phyloP scores from a whole-genome alignment of 2,329 filamentous ascomycete genomes.

The Colletotrichum cuscutae region DNA sequence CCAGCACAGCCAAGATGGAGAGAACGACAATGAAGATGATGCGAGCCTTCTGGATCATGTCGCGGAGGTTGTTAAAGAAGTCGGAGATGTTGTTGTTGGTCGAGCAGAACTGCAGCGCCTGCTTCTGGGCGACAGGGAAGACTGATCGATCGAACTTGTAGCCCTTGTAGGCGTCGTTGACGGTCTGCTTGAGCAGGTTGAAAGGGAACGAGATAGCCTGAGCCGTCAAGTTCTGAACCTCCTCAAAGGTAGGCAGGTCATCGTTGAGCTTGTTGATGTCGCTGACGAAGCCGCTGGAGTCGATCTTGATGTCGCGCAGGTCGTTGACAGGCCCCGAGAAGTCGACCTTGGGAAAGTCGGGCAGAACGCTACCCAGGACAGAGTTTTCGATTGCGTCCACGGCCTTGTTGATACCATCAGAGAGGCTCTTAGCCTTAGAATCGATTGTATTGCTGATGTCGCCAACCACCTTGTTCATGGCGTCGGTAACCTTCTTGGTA shows the following conservation, averaged over 20 bases:
- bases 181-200: conserved; percentile 76
- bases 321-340: conserved; percentile 72
- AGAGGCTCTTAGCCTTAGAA: conserved; percentile 61
- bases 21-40: conserved; percentile 83
- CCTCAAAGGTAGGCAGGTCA: conserved; percentile 83
- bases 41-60: conserved; percentile 74
- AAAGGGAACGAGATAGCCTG: conserved; percentile 83
- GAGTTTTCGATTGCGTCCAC: conserved; percentile 51
- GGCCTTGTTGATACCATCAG: conserved; percentile 62
- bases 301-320: conserved; percentile 76
- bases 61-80: conserved; percentile 82
- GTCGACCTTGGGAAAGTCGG: conserved; percentile 65
- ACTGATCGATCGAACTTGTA: conserved; percentile 82
- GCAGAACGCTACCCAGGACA: conserved; percentile 61
- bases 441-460: conserved; percentile 70
- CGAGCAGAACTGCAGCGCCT: conserved; percentile 87
- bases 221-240: conserved; percentile 86
- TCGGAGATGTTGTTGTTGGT: conserved; percentile 82
- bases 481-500: conserved; percentile 62
- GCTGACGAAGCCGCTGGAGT: conserved; percentile 72
- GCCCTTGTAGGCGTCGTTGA: conserved; percentile 76
- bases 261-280: conserved; percentile 78
- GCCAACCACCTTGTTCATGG: conserved; percentile 61
- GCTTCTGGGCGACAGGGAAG: conserved; percentile 86
- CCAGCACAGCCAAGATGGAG: conserved; percentile 75